phyloP scores from a whole-genome alignment of 192 early-diverging fungal species.

The Thamnidium elegans region DNA sequence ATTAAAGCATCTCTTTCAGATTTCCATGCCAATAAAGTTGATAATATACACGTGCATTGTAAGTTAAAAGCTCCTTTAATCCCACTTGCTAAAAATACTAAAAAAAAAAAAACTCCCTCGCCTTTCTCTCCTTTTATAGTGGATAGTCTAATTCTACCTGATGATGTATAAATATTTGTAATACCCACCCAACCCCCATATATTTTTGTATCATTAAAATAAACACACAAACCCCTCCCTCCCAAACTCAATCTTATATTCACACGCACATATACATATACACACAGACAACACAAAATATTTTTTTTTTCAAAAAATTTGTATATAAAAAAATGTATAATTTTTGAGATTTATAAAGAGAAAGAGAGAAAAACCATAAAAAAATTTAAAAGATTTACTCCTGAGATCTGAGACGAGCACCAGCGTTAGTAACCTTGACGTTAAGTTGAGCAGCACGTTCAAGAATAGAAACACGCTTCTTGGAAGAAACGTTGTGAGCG shows the following conservation, averaged over 20 bases:
- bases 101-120: no score
- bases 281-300: neutral
- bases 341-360: neutral
- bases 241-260: neutral
- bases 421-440: slow-evolving; percentile 95
- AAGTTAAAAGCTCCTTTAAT: no score
- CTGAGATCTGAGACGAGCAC: slow-evolving; percentile 77
- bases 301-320: neutral
- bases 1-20: no score
- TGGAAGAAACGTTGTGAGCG: slow-evolving; percentile 94
- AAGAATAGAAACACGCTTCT: slow-evolving; percentile 90
- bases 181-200: neutral
- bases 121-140: neutral
- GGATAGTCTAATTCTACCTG: neutral
- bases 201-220: neutral
- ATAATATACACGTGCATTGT: no score
- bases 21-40: no score
- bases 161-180: neutral
- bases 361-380: neutral
- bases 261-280: neutral
- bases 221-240: neutral
- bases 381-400: slow-evolving; percentile 52
- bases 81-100: no score
- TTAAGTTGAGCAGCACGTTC: slow-evolving; percentile 94
- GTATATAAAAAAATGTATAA: neutral